Percentiles rank a stretch among this genome's conserved stretches.
Conservation (phyloP, 2,329 filamentous ascomycete species). For the Trichophyton rubrum region DNA sequence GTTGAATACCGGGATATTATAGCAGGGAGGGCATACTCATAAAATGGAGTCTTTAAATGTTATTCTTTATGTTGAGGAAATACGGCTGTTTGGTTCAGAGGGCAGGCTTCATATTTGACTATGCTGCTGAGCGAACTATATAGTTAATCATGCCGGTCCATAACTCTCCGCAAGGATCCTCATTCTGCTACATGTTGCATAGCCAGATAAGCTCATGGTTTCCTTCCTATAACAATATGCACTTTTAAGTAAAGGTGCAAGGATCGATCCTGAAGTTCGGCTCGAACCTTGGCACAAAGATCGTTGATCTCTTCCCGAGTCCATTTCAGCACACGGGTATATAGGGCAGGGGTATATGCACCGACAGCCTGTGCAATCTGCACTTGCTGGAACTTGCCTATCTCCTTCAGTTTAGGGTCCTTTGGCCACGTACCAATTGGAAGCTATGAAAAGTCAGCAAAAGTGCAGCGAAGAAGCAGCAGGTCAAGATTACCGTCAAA, state of each 20-base stretch:
- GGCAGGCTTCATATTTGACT: neutral
- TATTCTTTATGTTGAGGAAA: neutral
- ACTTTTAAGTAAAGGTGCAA: conserved; percentile 10
- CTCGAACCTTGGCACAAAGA: conserved; percentile 1
- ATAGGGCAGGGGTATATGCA: conserved; percentile 15
- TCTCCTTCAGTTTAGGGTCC: conserved; percentile 11
- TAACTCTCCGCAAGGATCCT: neutral
- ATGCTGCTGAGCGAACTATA: neutral
- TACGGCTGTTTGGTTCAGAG: too few relatives aligned
- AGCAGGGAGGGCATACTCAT: neutral
- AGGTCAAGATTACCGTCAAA: neutral
- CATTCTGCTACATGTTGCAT: neutral
- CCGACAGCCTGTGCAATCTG: conserved; percentile 12
- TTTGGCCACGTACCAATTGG: conserved; percentile 14
- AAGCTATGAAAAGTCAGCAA: conserved; percentile 8
- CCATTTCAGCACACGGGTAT: conserved; percentile 10
- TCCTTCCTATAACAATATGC: conserved; percentile 9
- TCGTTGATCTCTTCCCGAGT: conserved; percentile 8
- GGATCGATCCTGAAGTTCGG: conserved; percentile 10
- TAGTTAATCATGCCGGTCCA: neutral
- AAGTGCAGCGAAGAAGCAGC: neutral
- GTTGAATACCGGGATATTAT: neutral
- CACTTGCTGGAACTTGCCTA: conserved; percentile 10
- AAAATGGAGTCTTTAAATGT: neutral
- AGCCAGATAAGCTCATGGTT: neutral